These are phyloP conservation scores for Mycena sanguinolenta DNA, from an alignment of 768 basidiomycete genomes.

Conservation along the genomic window DNA sequence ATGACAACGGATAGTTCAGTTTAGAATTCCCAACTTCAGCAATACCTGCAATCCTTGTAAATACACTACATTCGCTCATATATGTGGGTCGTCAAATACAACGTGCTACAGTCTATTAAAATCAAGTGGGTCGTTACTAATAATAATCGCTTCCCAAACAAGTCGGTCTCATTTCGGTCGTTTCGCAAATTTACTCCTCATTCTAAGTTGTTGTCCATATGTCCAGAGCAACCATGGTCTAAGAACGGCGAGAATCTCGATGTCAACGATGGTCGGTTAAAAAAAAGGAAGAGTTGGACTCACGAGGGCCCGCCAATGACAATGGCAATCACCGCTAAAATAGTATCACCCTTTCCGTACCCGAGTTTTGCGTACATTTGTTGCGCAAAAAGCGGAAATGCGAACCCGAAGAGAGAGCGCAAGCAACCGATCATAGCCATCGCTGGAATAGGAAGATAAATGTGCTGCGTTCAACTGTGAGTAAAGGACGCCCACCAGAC, in stretches of 20 bases:
- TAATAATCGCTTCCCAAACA: not conserved
- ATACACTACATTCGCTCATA: no score
- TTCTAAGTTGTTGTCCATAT: slow-evolving; percentile 59
- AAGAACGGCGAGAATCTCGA: not conserved
- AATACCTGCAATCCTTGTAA: no score
- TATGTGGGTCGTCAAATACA: no score
- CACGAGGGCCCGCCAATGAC: slow-evolving; percentile 73
- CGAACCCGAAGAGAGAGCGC: slow-evolving; percentile 78
- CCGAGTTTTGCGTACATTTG: slow-evolving; percentile 75
- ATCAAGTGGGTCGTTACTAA: no score
- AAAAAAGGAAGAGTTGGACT: slow-evolving; percentile 35
- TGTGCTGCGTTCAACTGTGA: not conserved
- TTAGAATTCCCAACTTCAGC: no score
- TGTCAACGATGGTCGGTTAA: no score
- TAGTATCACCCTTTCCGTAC: slow-evolving; percentile 77
- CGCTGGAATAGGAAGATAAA: slow-evolving; percentile 43
- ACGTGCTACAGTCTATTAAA: no score
- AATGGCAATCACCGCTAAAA: slow-evolving; percentile 72
- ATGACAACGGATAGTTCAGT: no score
- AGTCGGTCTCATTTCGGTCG: not conserved
- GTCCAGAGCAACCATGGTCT: slow-evolving; percentile 54
- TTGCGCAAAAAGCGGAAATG: slow-evolving; percentile 84
- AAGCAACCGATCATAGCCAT: slow-evolving; percentile 74
- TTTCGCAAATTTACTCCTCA: slow-evolving; percentile 58
- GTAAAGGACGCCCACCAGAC: slow-evolving; percentile 59